phyloP scores from a whole-genome alignment of 169 alveolate genomes.

The Sarcocystis neurona region DNA sequence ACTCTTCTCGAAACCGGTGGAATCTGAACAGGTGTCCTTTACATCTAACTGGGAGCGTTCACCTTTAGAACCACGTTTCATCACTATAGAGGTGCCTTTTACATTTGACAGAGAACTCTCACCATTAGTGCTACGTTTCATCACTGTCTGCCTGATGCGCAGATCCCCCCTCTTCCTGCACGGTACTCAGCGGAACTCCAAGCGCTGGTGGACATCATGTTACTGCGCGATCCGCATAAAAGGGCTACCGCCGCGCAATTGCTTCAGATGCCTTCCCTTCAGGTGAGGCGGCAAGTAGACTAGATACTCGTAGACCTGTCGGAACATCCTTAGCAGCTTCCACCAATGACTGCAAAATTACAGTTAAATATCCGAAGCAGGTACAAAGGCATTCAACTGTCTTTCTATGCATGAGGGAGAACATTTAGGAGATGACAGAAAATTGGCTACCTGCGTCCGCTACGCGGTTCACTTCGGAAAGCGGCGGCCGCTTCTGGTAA shows the following conservation, averaged over 20 bases:
- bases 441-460: background rate
- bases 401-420: background rate
- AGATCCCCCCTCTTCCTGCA: constrained; percentile 51
- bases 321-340: background rate
- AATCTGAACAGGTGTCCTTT: no score
- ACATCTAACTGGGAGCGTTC: no score
- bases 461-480: no score
- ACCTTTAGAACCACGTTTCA: no score
- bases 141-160: background rate
- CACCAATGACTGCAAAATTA: background rate
- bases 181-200: constrained; percentile 52
- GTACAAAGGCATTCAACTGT: background rate
- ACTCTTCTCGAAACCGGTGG: no score
- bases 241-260: constrained; percentile 67
- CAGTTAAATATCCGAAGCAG: background rate
- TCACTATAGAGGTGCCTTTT: no score
- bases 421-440: background rate
- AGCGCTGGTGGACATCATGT: constrained; percentile 30
- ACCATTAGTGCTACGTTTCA: no score
- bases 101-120: no score
- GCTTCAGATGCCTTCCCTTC: constrained; percentile 51
- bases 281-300: constrained; percentile 22
- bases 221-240: constrained; percentile 26
- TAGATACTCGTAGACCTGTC: constrained; percentile 5
- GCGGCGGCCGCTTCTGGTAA: no score